Evolutionary conservation across 208 protist species (phyloP).

Genomic region (Trichomonas vaginalis): DNA sequence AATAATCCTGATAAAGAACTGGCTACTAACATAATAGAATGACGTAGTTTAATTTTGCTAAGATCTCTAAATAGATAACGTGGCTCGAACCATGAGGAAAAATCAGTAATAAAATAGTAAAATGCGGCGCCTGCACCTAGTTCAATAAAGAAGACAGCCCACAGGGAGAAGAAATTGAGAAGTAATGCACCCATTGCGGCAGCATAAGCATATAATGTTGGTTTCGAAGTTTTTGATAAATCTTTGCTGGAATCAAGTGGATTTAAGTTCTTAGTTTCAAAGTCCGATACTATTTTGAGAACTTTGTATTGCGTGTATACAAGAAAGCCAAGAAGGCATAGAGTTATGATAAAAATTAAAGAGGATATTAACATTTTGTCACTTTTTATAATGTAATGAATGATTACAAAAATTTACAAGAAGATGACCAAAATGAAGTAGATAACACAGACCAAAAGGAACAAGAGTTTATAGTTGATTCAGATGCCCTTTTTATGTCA

Average conservation of each 20-base stretch:
- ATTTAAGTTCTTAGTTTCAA: not conserved
- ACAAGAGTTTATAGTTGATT: not conserved
- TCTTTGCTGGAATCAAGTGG: not conserved
- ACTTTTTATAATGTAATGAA: not conserved
- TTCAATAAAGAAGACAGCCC: not conserved
- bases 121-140: not conserved
- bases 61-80: not conserved
- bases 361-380: not conserved
- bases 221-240: not conserved
- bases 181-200: not conserved
- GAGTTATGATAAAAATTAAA: not conserved
- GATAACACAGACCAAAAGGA: not conserved
- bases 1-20: not conserved
- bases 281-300: not conserved
- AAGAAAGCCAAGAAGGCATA: not conserved
- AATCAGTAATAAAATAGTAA: not conserved
- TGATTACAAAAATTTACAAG: not conserved
- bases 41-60: not conserved
- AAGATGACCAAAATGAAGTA: not conserved
- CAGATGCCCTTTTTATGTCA: not conserved
- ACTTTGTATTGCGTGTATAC: not conserved
- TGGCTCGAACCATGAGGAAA: not conserved
- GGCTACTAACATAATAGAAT: not conserved
- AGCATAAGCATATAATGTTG: not conserved
- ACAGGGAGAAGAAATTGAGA: not conserved